phyloP scores from a whole-genome alignment of 441 rosid genomes.

The Pelargonium fulgidum region DNA sequence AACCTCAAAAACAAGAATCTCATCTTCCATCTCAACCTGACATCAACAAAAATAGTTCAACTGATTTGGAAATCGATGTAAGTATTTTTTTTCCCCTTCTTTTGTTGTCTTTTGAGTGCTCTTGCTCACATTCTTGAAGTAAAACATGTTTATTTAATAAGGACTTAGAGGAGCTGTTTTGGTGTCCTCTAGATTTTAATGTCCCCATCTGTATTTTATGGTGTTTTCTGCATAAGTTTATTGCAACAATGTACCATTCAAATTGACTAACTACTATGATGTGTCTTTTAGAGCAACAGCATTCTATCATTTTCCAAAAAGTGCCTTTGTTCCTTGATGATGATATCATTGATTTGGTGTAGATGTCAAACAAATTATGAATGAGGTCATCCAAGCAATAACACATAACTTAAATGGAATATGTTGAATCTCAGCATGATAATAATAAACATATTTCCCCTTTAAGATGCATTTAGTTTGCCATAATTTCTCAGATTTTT shows the following conservation, averaged over 20 bases:
- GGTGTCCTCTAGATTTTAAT: not conserved
- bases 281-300: not conserved
- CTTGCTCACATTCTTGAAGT: conserved; percentile 2
- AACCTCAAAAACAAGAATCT: conserved; percentile 10
- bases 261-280: not conserved
- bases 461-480: not conserved
- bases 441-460: not conserved
- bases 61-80: conserved; percentile 21
- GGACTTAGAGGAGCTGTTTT: not conserved
- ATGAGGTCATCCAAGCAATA: not conserved
- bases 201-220: not conserved
- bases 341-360: not conserved
- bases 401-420: not conserved
- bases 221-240: not conserved
- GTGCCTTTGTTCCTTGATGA: not conserved
- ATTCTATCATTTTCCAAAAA: not conserved
- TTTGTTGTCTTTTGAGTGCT: not conserved
- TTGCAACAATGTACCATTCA: not conserved
- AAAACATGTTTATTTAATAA: not conserved
- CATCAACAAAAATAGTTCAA: conserved; percentile 15
- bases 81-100: conserved; percentile 11
- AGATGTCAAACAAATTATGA: not conserved
- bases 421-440: not conserved
- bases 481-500: not conserved
- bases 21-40: conserved; percentile 16